These are phyloP conservation scores for Ceratocystis huliohia DNA, from an alignment of 2,329 filamentous ascomycete species.

Conservation along the genomic window DNA sequence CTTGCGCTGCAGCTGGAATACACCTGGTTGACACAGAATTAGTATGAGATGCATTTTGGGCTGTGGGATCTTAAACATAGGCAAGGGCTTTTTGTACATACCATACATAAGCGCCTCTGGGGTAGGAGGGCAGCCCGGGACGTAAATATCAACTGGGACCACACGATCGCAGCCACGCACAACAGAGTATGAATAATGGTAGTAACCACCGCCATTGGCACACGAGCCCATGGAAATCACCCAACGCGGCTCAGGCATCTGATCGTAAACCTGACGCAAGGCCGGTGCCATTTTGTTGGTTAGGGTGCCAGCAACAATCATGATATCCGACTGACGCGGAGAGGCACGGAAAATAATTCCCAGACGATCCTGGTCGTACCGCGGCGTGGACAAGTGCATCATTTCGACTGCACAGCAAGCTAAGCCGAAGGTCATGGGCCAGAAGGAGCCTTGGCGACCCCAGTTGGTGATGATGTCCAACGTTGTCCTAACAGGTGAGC, in stretches of 20 bases:
- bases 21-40: constrained; percentile 25
- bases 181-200: constrained; percentile 74
- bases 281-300: constrained; percentile 96
- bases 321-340: constrained; percentile 76
- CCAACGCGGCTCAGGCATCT: constrained; percentile 88
- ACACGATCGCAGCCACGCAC: constrained; percentile 64
- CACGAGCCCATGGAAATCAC: constrained; percentile 74
- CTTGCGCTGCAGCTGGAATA: constrained; percentile 67
- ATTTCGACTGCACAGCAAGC: constrained; percentile 85
- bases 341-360: constrained; percentile 87
- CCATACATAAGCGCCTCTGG: constrained; percentile 53
- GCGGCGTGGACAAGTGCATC: constrained; percentile 81
- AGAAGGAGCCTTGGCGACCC: constrained; percentile 71
- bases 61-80: not conserved
- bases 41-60: not conserved
- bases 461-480: constrained; percentile 72
- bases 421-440: constrained; percentile 80
- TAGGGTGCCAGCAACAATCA: constrained; percentile 86
- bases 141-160: constrained; percentile 68
- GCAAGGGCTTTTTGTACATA: not conserved
- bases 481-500: constrained; percentile 45
- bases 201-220: constrained; percentile 75
- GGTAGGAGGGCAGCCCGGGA: constrained; percentile 58
- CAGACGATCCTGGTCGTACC: constrained; percentile 78
- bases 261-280: constrained; percentile 81